These are phyloP conservation scores for Erigeron canadensis DNA, from an alignment of 129 eudicot species.

Conservation along the genomic window DNA sequence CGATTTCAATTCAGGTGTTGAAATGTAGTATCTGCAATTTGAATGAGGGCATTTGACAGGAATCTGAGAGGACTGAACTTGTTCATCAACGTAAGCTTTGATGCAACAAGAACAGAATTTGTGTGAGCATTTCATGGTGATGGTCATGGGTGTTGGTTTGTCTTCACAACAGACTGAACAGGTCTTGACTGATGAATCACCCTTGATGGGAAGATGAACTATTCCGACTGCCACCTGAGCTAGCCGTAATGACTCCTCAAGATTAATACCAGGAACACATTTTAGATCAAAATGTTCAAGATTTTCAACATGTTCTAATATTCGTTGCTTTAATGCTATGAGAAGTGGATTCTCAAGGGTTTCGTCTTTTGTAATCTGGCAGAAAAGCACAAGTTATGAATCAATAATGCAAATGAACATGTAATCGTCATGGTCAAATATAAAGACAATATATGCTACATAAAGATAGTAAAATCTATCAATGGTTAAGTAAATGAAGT, in stretches of 20 bases:
- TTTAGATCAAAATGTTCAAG: constrained; percentile 64
- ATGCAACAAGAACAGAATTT: constrained; percentile 84
- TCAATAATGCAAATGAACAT: constrained; percentile 12
- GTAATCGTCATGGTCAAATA: too few relatives aligned
- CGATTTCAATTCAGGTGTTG: constrained; percentile 56
- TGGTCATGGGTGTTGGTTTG: constrained; percentile 60
- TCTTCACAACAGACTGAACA: constrained; percentile 77
- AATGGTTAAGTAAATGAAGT: background rate
- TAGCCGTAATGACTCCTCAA: constrained; percentile 50
- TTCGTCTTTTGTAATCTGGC: constrained; percentile 51
- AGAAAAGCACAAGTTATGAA: constrained; percentile 18
- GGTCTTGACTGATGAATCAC: constrained; percentile 34
- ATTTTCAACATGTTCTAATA: constrained; percentile 51
- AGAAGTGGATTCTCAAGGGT: constrained; percentile 61
- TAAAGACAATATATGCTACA: background rate
- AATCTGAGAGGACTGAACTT: constrained; percentile 50
- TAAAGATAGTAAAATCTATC: background rate
- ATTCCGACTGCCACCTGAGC: constrained; percentile 87
- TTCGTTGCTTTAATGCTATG: constrained; percentile 63
- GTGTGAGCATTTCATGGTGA: constrained; percentile 81
- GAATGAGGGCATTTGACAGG: constrained; percentile 74
- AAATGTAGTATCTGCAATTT: constrained; percentile 68
- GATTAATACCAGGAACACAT: constrained; percentile 40
- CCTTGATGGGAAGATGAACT: constrained; percentile 45
- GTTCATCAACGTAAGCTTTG: constrained; percentile 70